Evolutionary conservation across 768 basidiomycete genomes (phyloP), one percentile per base, ranked within the genome.

Genomic region (Atractiella rhizophila): DNA sequence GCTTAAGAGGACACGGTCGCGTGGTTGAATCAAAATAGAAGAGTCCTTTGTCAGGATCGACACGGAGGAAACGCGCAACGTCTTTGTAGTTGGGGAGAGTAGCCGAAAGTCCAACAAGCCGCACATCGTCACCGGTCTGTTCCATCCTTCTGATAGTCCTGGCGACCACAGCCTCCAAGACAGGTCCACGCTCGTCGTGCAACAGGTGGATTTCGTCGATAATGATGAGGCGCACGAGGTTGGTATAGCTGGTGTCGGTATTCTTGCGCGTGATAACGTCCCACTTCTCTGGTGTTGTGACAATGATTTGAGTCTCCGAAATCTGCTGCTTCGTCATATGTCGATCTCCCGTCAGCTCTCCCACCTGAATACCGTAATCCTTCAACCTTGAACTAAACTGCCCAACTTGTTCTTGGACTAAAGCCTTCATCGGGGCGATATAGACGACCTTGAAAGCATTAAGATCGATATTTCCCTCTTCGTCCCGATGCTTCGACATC

Each of bases 301-400:
- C 85, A 58, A 96, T 94, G 54, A 98, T 81, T 56, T 96, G 86
- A 0, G 88, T 91, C 54, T 86, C 85, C 8, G 83, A 62, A 40
- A 96, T 94, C 59, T 96, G 88, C 46, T 80, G 74, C 58, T 96
- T 98, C 40, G 86, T 98, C 70, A 96, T 79, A 65, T 94, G 86
- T 21, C 81, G 70, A 58, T 98, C 91, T 20, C 91, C 91, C 1
- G 91, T 98, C 41, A 98, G 67, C 59, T 98, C 91, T 23, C 80
- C 81, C 35, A 98, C 78, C 45, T 71, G 76, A 61, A 98, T 67
- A 31, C 76, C 78, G 53, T 66, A 74, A 0, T 64, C 58, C 1
- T 58, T 58, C 33, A 98, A 71, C 4, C 88, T 75, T 7, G 69
- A 63, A 26, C 68, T 67, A 55, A 98, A 98, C 57, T 86, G 88